These are phyloP conservation scores for Geotrichum cucujoidarum DNA, from an alignment of 1,139 yeast genomes.

Conservation along the genomic window DNA sequence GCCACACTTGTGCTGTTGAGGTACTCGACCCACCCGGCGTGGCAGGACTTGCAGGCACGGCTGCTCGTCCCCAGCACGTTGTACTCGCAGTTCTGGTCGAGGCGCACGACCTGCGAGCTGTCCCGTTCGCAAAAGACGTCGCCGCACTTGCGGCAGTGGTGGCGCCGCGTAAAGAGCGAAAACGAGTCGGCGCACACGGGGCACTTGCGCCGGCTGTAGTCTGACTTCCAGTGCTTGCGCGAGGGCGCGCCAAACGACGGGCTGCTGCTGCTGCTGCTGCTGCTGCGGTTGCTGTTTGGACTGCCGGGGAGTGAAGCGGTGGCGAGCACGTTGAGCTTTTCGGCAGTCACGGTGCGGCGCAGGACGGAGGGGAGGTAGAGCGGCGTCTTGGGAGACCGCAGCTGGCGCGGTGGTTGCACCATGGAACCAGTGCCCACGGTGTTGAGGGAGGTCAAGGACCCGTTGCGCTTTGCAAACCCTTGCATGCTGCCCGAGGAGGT, in stretches of 20 bases:
- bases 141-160: constrained; percentile 93
- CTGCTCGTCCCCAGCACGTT: constrained; percentile 70
- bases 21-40: constrained; percentile 52
- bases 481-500: background rate
- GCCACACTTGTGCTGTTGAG: constrained; percentile 2
- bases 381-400: constrained; percentile 62
- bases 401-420: constrained; percentile 27
- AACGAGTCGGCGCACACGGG: constrained; percentile 50
- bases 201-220: constrained; percentile 60
- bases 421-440: background rate
- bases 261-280: background rate
- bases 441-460: background rate
- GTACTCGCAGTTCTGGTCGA: constrained; percentile 69
- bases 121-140: constrained; percentile 78
- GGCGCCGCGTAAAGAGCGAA: constrained; percentile 56
- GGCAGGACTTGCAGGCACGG: constrained; percentile 76
- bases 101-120: constrained; percentile 43
- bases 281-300: background rate
- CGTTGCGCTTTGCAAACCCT: background rate
- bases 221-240: constrained; percentile 78
- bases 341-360: constrained; percentile 46
- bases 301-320: background rate
- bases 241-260: constrained; percentile 47
- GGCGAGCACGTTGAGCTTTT: background rate
- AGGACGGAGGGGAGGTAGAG: constrained; percentile 87